A percentile compares a stretch with the other conserved stretches of the same genome.
Conservation (phyloP, 1,284 basidiomycete species). For the Melampsora americana region DNA sequence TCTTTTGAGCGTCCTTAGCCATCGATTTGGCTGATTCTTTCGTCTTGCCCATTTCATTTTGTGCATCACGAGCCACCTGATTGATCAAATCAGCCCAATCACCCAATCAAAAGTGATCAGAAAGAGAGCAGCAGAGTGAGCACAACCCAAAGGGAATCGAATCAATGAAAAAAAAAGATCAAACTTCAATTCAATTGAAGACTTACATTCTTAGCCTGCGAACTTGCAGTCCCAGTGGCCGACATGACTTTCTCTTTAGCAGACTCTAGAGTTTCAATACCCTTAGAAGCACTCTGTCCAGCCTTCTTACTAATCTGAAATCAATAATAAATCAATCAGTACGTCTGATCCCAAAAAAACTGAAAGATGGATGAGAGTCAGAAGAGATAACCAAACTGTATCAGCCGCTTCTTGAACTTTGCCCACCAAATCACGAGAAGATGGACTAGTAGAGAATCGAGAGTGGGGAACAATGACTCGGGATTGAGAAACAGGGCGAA, state of each 20-base stretch:
- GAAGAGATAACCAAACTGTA: conserved; percentile 11
- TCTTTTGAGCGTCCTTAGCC: conserved; percentile 29
- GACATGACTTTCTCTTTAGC: conserved; percentile 14
- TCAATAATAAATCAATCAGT: neutral
- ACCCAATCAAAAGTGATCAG: neutral
- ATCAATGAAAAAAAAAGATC: no score
- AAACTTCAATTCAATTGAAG: no score
- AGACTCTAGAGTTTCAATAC: conserved; percentile 24
- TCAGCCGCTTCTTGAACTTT: conserved; percentile 32
- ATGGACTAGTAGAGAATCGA: conserved; percentile 18
- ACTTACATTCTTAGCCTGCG: conserved; percentile 20
- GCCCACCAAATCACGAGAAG: conserved; percentile 16
- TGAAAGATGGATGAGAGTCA: neutral
- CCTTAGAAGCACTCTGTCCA: conserved; percentile 12
- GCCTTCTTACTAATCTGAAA: conserved; percentile 26
- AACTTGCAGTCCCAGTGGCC: conserved; percentile 12
- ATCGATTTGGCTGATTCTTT: conserved; percentile 26
- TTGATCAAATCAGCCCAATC: no score
- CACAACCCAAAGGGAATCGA: neutral
- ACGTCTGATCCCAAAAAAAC: neutral
- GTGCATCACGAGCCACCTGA: conserved; percentile 16
- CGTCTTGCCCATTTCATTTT: conserved; percentile 20
- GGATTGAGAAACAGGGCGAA: no score
- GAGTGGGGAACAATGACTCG: neutral
- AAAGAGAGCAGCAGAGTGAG: neutral